Percentiles rank a stretch among this genome's conserved stretches.
Evolutionary conservation across 2,329 filamentous ascomycete species (phyloP).

Genomic region (Colletotrichum somersetense): DNA sequence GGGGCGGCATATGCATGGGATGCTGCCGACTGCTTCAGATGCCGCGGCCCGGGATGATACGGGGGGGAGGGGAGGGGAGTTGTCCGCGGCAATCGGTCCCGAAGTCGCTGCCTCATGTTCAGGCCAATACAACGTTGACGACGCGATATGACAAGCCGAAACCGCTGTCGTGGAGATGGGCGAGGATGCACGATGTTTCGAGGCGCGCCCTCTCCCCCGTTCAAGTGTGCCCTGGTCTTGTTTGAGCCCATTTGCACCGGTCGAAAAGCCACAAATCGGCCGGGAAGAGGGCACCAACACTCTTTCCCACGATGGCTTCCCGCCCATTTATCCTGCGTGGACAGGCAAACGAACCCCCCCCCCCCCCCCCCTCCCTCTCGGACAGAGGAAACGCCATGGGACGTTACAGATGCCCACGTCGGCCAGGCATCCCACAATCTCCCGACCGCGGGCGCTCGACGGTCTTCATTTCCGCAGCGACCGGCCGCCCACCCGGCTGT

Average conservation of each 20-base stretch:
- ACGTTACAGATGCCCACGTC: slow-evolving; percentile 10
- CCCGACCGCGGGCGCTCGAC: slow-evolving; percentile 7
- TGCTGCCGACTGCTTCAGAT: background rate
- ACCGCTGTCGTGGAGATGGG: background rate
- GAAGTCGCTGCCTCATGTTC: slow-evolving; percentile 1
- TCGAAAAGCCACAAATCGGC: slow-evolving; percentile 1
- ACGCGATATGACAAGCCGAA: slow-evolving; percentile 10
- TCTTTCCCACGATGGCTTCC: background rate
- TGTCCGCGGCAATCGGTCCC: background rate
- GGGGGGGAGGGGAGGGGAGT: background rate
- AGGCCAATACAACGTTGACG: background rate
- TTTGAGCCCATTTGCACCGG: slow-evolving; percentile 16
- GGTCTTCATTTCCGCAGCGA: slow-evolving; percentile 13
- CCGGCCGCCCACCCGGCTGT: background rate
- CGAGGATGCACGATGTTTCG: slow-evolving; percentile 16
- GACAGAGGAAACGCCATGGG: slow-evolving; percentile 34
- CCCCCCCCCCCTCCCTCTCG: slow-evolving; percentile 7
- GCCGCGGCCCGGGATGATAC: background rate
- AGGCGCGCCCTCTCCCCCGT: background rate
- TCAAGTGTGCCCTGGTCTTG: slow-evolving; percentile 15
- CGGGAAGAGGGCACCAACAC: slow-evolving; percentile 1
- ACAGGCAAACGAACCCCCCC: background rate
- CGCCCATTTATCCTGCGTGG: background rate
- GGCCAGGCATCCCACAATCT: slow-evolving; percentile 21
- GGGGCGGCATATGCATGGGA: slow-evolving; percentile 8